Percentiles rank a stretch among this genome's conserved stretches.
These are phyloP conservation scores for Ceratocystis diversiconidia DNA, from an alignment of 2,329 filamentous ascomycete genomes.

Conservation along the genomic window DNA sequence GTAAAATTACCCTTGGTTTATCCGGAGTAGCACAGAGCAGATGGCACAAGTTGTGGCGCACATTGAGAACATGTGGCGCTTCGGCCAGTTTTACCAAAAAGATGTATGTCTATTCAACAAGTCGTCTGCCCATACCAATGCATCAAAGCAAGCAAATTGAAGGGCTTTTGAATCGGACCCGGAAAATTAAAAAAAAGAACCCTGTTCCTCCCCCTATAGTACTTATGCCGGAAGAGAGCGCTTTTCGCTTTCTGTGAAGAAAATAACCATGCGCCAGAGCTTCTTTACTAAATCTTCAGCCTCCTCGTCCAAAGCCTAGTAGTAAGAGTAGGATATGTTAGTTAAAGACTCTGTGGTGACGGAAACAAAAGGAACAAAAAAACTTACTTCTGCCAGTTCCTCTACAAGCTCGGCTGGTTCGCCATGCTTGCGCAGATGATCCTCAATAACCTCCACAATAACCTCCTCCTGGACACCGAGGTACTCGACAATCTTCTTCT, in stretches of 20 bases:
- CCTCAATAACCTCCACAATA: constrained; percentile 82
- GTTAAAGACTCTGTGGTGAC: neutral
- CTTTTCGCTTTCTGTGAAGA: constrained; percentile 92
- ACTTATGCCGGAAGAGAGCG: constrained; percentile 57
- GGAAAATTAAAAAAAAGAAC: neutral
- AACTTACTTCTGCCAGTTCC: constrained; percentile 65
- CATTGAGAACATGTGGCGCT: neutral
- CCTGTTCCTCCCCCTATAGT: neutral
- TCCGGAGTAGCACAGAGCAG: neutral
- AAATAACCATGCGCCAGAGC: constrained; percentile 96
- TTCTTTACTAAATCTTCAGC: constrained; percentile 90
- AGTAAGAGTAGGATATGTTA: neutral
- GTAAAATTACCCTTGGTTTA: neutral
- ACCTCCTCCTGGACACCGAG: constrained; percentile 93
- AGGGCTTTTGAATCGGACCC: neutral
- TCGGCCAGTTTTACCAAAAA: neutral
- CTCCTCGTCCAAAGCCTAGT: constrained; percentile 78
- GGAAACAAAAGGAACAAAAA: constrained; percentile 2
- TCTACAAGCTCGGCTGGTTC: constrained; percentile 69
- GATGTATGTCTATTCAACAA: neutral
- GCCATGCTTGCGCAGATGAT: constrained; percentile 63
- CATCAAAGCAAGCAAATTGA: neutral
- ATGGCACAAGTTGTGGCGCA: neutral
- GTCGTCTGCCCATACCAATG: neutral
- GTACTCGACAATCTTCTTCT: constrained; percentile 96